Evolutionary conservation across 257 asterid genomes (phyloP).

Genomic region (Petunia secreta): DNA sequence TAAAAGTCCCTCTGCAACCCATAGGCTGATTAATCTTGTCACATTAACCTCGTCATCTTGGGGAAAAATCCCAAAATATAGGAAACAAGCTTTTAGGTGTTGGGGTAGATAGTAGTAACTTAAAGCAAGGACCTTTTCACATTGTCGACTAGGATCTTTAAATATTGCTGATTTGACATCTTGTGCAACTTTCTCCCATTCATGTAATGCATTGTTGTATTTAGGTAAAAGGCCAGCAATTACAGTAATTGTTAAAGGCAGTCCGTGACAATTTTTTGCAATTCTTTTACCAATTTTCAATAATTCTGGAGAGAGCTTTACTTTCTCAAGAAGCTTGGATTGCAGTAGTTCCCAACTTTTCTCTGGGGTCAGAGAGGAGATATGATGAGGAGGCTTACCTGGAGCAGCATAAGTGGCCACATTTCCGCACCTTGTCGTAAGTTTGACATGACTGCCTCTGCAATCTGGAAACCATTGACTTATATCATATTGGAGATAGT

Average conservation of each 20-base stretch:
- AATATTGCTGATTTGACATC: slow-evolving; percentile 9
- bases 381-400: not conserved
- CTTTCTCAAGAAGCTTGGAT: slow-evolving; percentile 11
- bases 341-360: slow-evolving; percentile 30
- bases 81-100: slow-evolving; percentile 27
- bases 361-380: not conserved
- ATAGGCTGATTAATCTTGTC: slow-evolving; percentile 22
- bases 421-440: slow-evolving; percentile 26
- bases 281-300: slow-evolving; percentile 20
- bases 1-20: slow-evolving; percentile 34
- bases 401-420: slow-evolving; percentile 13
- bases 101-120: slow-evolving; percentile 32
- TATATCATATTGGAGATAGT: not conserved
- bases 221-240: slow-evolving; percentile 24
- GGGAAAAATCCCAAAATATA: slow-evolving; percentile 9
- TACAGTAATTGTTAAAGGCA: slow-evolving; percentile 23
- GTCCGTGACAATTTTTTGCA: slow-evolving; percentile 25
- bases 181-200: slow-evolving; percentile 22
- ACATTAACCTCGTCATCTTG: slow-evolving; percentile 24
- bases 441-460: slow-evolving; percentile 29
- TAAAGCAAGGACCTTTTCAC: slow-evolving; percentile 17
- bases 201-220: not conserved
- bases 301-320: slow-evolving; percentile 13
- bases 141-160: slow-evolving; percentile 6
- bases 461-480: slow-evolving; percentile 26